Evolutionary conservation across 805 yeast genomes (phyloP).

Genomic region (Spathaspora hagerdaliae): DNA sequence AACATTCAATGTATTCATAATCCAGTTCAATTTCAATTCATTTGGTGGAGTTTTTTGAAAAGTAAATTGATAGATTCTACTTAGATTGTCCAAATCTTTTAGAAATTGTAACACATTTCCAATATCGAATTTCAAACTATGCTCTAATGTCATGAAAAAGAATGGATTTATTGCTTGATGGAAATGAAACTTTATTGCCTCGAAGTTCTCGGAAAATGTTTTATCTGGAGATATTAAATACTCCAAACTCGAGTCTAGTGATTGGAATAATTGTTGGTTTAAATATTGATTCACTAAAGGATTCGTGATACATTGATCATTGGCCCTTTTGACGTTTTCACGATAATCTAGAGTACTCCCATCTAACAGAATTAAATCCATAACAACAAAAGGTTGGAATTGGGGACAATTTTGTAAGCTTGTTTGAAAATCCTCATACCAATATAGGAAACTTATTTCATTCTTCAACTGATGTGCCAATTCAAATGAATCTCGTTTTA

Average conservation of each 20-base stretch:
- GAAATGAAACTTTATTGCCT: slow-evolving; percentile 14
- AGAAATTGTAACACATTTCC: slow-evolving; percentile 10
- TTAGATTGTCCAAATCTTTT: slow-evolving; percentile 14
- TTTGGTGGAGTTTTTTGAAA: slow-evolving; percentile 12
- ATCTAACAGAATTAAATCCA: slow-evolving; percentile 6
- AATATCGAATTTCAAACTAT: slow-evolving; percentile 7
- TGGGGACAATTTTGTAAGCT: slow-evolving; percentile 3
- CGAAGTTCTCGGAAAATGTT: slow-evolving; percentile 11
- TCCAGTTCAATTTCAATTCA: slow-evolving; percentile 17
- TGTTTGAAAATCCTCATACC: slow-evolving; percentile 5
- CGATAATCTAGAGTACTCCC: slow-evolving; percentile 4
- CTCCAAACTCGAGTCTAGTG: not conserved
- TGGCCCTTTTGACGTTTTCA: not conserved
- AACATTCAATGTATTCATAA: slow-evolving; percentile 12
- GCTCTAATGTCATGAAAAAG: slow-evolving; percentile 16
- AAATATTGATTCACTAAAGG: slow-evolving; percentile 5
- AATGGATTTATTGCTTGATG: slow-evolving; percentile 12
- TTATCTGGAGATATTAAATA: slow-evolving; percentile 1
- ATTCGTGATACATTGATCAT: slow-evolving; percentile 3
- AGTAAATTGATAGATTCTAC: slow-evolving; percentile 11
- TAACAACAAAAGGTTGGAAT: slow-evolving; percentile 1
- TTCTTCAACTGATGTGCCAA: slow-evolving; percentile 1
- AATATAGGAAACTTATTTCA: slow-evolving; percentile 5
- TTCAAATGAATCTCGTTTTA: not conserved
- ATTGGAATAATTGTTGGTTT: slow-evolving; percentile 5